Base-by-base conservation (phyloP, 352 stramenopile genomes). In the Pythium sukuiense region DNA sequence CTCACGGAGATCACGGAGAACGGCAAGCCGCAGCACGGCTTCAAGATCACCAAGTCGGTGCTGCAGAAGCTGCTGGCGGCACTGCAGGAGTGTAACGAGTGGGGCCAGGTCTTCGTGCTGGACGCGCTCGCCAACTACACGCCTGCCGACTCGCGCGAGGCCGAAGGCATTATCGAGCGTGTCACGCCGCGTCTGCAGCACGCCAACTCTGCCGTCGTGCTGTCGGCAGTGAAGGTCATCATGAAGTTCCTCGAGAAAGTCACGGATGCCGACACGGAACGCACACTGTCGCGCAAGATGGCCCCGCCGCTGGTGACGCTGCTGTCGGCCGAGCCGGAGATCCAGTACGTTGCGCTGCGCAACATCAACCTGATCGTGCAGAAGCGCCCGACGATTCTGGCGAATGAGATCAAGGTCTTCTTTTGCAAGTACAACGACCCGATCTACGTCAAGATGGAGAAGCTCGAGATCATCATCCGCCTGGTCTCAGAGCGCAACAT, bases 341-440 rank as follows among this genome's bases (percentile, higher is more conserved):
- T 99, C 72, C 97, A 99, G 79, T 99, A 99, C 73, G 97, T 99
- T 12, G 97, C 97, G 41, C 74, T 99, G 62, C 83, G 97, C 45
- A 99, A 99, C 82, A 99, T 99, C 73, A 99, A 99, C 76, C 74
- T 99, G 18, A 99, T 99, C 75, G 98, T 99, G 30, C 97, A 99
- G 73, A 99, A 99, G 77, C 85, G 95, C 9, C 96, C 96, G 12
- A 83, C 80, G 24, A 99, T 99, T 65, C 76, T 99, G 14, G 89
- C 98, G 61, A 98, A 98, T 67, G 89, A 96, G 77, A 97, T 96
- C 63, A 97, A 97, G 75, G 89, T 96, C 9, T 93, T 99, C 79
- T 99, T 99, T 71, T 99, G 97, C 91, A 99, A 99, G 83, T 99
- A 99, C 88, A 99, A 99, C 82, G 98, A 99, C 81, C 98, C 98